Evolutionary conservation across 768 basidiomycete species (phyloP).

Genomic region (Kwoniella bestiolae): DNA sequence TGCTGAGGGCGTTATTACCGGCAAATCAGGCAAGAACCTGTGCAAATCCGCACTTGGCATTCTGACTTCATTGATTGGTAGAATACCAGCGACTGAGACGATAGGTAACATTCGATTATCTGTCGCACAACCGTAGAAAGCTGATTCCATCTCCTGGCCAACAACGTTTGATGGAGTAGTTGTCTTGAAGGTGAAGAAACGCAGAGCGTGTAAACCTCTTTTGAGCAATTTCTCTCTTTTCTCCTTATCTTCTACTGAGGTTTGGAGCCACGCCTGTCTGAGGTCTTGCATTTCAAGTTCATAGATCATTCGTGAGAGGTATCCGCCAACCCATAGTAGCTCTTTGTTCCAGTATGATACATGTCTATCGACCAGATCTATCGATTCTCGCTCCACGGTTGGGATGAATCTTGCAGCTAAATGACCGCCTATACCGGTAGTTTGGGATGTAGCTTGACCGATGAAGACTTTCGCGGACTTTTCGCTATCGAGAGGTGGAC

Average conservation of each 20-base stretch:
- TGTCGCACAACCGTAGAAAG: constrained; percentile 73
- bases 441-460: constrained; percentile 88
- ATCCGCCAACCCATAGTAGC: constrained; percentile 79
- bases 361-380: constrained; percentile 86
- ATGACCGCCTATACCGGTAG: constrained; percentile 76
- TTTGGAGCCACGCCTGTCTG: constrained; percentile 41
- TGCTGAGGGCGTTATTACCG: constrained; percentile 71
- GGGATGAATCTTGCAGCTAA: constrained; percentile 86
- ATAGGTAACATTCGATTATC: constrained; percentile 66
- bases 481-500: constrained; percentile 72
- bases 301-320: constrained; percentile 79
- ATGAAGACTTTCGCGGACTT: constrained; percentile 84
- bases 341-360: constrained; percentile 73
- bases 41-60: constrained; percentile 72
- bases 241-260: constrained; percentile 45
- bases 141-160: constrained; percentile 69
- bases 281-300: constrained; percentile 71
- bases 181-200: constrained; percentile 84
- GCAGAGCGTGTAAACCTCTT: constrained; percentile 75
- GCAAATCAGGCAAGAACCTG: constrained; percentile 75
- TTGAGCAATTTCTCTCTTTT: constrained; percentile 61
- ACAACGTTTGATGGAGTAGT: constrained; percentile 87
- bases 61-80: constrained; percentile 69
- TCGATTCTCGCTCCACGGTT: constrained; percentile 92
- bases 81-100: constrained; percentile 75